Evolutionary conservation across 2,329 filamentous ascomycete genomes (phyloP).

Genomic region (Ophidiomyces ophidiicola): DNA sequence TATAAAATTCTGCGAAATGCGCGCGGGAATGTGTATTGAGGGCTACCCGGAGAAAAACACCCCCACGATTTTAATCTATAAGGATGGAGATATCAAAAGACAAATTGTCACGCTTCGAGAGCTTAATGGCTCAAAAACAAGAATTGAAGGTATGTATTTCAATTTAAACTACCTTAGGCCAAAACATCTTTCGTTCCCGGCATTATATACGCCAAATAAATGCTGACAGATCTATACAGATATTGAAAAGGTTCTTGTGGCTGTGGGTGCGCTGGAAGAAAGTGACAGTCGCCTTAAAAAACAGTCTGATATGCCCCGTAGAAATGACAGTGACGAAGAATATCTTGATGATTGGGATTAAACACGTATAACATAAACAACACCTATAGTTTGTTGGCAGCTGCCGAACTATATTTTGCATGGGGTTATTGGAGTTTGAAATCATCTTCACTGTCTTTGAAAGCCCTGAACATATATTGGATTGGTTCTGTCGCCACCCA

Average conservation of each 20-base stretch:
- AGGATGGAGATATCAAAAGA: conserved; percentile 79
- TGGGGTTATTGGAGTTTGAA: too few relatives aligned
- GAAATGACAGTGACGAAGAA: conserved; percentile 41
- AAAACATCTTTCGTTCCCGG: neutral
- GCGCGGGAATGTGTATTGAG: conserved; percentile 84
- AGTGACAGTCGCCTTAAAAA: conserved; percentile 64
- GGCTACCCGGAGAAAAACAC: conserved; percentile 92
- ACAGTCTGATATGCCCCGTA: conserved; percentile 43
- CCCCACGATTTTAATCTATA: conserved; percentile 85
- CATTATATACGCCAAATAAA: neutral
- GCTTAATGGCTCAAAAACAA: conserved; percentile 59
- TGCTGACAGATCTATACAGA: conserved; percentile 33
- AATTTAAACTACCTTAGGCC: conserved; percentile 91
- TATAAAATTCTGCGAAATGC: conserved; percentile 95
- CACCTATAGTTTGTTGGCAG: too few relatives aligned
- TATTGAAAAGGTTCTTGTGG: conserved; percentile 68
- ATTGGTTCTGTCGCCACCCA: too few relatives aligned
- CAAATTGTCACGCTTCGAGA: conserved; percentile 84
- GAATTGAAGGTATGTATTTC: conserved; percentile 42
- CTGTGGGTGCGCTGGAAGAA: conserved; percentile 65
- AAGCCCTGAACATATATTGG: neutral
- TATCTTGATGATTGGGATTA: conserved; percentile 49
- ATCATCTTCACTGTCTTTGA: neutral
- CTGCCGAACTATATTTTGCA: too few relatives aligned
- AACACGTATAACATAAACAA: too few relatives aligned